Evolutionary conservation across 1,139 yeast genomes (phyloP), one percentile per base, ranked within the genome.

Genomic region (Yamadazyma trypodendri): DNA sequence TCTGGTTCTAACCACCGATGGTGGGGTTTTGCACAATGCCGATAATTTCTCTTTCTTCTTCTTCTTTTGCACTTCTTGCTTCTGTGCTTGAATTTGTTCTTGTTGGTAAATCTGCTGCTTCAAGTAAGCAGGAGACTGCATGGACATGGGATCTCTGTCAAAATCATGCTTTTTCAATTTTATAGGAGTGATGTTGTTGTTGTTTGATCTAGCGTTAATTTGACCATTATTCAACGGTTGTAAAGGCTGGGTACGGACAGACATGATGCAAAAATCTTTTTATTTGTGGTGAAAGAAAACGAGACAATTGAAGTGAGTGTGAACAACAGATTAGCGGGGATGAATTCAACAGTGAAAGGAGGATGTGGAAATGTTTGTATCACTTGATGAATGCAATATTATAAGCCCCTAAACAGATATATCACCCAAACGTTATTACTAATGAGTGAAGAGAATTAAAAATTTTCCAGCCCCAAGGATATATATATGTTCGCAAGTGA

Each of bases 11-110:
- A 92, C 94, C 45, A 88, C 78, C 13, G 95, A 84, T 25, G 97
- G 97, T 3, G 97, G 97, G 4, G 97, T 90, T 61, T 88, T 88
- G 61, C 97, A 90, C 38, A 90, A 70, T 1, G 96, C 79, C 2
- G 95, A 84, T 34, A 87, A 69, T 58, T 89, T 89, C 59, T 87
- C 96, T 64, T 84, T 87, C 71, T 83, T 84, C 73, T 85, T 87
- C 51, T 66, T 68, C 39, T 45, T 44, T 37, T 47, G 45, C 20
- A 41, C 52, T 34, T 45, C 48, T 38, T 46, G 49, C 33, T 40
- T 49, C 24, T 41, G 53, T 28, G 40, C 55, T 36, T 46, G 45
- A 28, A 41, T 48, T 27, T 44, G 48, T 25, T 41, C 41, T 32
- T 42, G 52, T 28, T 45, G 52, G 24, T 42, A 42, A 24, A 40